These are phyloP conservation scores for Neurospora tetraspora DNA, from an alignment of 495 filamentous ascomycete species.

Conservation along the genomic window DNA sequence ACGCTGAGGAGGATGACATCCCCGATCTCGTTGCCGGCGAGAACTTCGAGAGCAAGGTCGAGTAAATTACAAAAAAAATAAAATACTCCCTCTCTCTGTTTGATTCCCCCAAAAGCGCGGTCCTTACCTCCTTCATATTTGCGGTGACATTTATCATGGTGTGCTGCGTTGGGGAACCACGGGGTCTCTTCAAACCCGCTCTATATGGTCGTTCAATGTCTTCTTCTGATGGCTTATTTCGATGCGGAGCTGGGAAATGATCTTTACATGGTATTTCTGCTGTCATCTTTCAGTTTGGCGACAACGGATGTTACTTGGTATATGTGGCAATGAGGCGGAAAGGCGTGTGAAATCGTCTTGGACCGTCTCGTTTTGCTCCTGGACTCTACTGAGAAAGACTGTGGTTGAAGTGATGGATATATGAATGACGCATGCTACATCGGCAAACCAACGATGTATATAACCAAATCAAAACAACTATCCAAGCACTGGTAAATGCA, in stretches of 20 bases:
- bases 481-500: not conserved
- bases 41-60: conserved; percentile 93
- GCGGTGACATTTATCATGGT: not conserved
- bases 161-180: not conserved
- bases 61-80: conserved; percentile 46
- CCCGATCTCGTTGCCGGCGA: conserved; percentile 91
- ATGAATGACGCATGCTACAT: not conserved
- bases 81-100: conserved; percentile 3
- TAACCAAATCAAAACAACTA: not conserved
- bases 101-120: conserved; percentile 1
- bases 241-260: not conserved
- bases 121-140: not conserved
- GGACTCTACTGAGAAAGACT: not conserved
- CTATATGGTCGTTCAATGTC: not conserved
- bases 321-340: not conserved
- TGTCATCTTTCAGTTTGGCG: not conserved
- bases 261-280: not conserved
- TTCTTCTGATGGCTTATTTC: not conserved
- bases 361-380: not conserved
- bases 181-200: not conserved
- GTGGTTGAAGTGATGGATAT: not conserved
- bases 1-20: conserved; percentile 77
- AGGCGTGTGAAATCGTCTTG: not conserved
- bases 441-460: not conserved
- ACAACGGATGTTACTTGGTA: not conserved